These are phyloP conservation scores for Leishmania mexicana DNA, from an alignment of 208 protist genomes.

Conservation along the genomic window DNA sequence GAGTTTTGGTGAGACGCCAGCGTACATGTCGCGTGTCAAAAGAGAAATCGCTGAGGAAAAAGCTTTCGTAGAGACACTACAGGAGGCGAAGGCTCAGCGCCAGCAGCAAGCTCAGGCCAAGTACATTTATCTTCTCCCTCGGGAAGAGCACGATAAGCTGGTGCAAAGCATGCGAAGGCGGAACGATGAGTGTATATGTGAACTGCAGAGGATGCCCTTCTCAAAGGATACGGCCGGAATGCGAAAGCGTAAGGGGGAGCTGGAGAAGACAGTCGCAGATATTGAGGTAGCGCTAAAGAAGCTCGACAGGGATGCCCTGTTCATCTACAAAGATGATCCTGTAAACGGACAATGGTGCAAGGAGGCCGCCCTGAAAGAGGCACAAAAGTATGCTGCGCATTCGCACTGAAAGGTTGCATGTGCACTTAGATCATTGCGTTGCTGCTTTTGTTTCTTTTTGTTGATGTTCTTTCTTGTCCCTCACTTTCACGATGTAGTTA, in stretches of 20 bases:
- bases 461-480: neutral
- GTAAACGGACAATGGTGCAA: conserved; percentile 77
- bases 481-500: conserved; percentile 7
- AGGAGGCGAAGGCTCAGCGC: conserved; percentile 49
- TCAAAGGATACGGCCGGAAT: conserved; percentile 75
- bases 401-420: conserved; percentile 3
- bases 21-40: conserved; percentile 91
- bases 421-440: neutral
- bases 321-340: conserved; percentile 89
- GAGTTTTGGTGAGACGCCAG: conserved; percentile 84
- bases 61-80: conserved; percentile 70
- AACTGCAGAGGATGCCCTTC: conserved; percentile 88
- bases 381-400: conserved; percentile 46
- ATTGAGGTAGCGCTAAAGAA: conserved; percentile 81
- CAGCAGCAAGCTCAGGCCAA: conserved; percentile 41
- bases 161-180: conserved; percentile 69
- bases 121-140: conserved; percentile 77
- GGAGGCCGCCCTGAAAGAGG: conserved; percentile 75
- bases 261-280: conserved; percentile 77
- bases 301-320: conserved; percentile 84
- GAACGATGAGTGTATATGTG: conserved; percentile 29
- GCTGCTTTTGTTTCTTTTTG: neutral
- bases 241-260: conserved; percentile 56
- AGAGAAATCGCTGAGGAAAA: conserved; percentile 84
- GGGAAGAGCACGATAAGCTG: conserved; percentile 75